Evolutionary conservation across 179 eudicot species (phyloP), one percentile per base, ranked within the genome.

Genomic region (Heliamphora pulchella): DNA sequence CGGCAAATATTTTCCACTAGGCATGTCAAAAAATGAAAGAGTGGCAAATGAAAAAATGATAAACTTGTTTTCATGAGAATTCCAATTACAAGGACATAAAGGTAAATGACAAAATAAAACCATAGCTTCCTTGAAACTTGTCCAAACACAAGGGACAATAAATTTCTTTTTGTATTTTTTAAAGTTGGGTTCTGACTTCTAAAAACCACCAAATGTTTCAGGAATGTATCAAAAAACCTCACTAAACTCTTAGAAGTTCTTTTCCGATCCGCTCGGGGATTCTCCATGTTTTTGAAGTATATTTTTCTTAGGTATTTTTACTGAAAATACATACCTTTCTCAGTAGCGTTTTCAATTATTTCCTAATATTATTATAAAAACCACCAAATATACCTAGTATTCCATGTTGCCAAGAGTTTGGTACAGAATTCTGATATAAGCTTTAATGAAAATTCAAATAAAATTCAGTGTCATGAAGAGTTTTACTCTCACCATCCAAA

Each of bases 401-500:
- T 20, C 22, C 22, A 20, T 20, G 22, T 20, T 20, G 22, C 22
- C 22, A 20, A 20, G 22, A 20, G 22, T 20, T 20, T 20, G 22
- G 22, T 20, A 20, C 22, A 20, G 22, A 20, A 1, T 41, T 63
- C 17, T 20, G 39, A 31, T 6, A 1, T 55, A 62, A 18, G 9
- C n/a, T 14, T 72, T 69, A 31, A 46, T 58, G 3, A 14, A 13
- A 31, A 5, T 61, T 22, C 4, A 50, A 31, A 48, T 18, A 59
- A 39, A 31, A 0, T 15, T n/a, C 57, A 43, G 3, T 55, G n/a
- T 0, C 53, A 43, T 51, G 0, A 53, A 31, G 59, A 51, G 43
- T 55, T 44, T 2, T 0, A 15, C 15, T 81, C 93, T 87, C 81
- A 93, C 97, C 90, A 91, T 83, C 97, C 97, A 93, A 39, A 90